These are phyloP conservation scores for Fagopyrum homotropicum DNA, from an alignment of 148 eudicot genomes.

Conservation along the genomic window DNA sequence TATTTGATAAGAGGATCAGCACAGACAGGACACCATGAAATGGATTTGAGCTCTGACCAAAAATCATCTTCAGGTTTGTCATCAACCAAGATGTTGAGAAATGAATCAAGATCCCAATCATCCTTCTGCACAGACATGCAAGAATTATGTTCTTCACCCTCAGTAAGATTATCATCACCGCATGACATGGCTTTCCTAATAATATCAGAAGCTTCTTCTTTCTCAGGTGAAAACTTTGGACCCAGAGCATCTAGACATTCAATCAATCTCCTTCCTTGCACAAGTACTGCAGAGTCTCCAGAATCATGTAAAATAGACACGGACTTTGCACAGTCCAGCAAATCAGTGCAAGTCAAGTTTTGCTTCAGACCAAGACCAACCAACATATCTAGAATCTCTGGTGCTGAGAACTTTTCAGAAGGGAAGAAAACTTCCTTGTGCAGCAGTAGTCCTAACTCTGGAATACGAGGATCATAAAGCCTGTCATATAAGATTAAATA, in stretches of 20 bases:
- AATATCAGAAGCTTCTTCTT: conserved; percentile 25
- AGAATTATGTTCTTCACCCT: conserved; percentile 22
- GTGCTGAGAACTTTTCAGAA: conserved; percentile 57
- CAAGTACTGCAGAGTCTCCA: conserved; percentile 41
- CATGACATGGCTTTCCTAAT: conserved; percentile 19
- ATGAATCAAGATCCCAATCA: conserved; percentile 36
- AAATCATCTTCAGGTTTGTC: conserved; percentile 62
- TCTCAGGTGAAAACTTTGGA: conserved; percentile 41
- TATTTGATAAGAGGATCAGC: conserved; percentile 57
- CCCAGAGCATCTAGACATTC: conserved; percentile 61
- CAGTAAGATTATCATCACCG: conserved; percentile 14
- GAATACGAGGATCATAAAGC: conserved; percentile 93
- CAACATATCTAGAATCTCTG: conserved; percentile 62
- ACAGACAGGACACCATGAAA: conserved; percentile 81
- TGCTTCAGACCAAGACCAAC: conserved; percentile 68
- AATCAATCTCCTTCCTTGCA: conserved; percentile 58
- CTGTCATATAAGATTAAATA: conserved; percentile 29
- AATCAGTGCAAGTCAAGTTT: conserved; percentile 55
- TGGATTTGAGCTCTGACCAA: conserved; percentile 72
- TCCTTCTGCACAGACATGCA: conserved; percentile 21
- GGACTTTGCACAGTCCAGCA: conserved; percentile 90
- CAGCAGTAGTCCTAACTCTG: conserved; percentile 59
- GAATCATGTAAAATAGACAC: conserved; percentile 68
- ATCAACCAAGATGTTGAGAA: conserved; percentile 40
- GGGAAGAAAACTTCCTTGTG: conserved; percentile 78